Conservation (phyloP, 768 basidiomycete species). For the Lentinula detonsa region DNA sequence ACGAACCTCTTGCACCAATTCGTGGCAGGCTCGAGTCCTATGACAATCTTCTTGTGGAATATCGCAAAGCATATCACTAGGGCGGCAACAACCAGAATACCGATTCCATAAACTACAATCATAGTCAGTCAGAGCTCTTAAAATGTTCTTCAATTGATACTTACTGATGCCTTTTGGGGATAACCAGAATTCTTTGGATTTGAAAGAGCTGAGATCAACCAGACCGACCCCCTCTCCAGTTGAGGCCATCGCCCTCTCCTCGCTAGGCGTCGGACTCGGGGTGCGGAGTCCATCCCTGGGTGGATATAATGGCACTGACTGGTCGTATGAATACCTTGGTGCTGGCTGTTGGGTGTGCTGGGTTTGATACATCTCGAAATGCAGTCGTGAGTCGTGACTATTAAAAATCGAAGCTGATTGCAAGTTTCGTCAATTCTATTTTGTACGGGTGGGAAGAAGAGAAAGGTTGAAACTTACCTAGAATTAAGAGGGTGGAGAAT, state of each 20-base stretch:
- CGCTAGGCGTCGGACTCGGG: slow-evolving; percentile 31
- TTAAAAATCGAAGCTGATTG: no score
- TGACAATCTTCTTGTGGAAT: slow-evolving; percentile 43
- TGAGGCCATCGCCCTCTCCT: slow-evolving; percentile 18
- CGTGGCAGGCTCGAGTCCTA: slow-evolving; percentile 41
- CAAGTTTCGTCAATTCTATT: not conserved
- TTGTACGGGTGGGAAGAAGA: not conserved
- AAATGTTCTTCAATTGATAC: not conserved
- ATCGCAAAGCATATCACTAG: slow-evolving; percentile 30
- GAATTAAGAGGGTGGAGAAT: not conserved
- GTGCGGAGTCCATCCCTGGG: slow-evolving; percentile 16
- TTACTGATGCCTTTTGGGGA: not conserved
- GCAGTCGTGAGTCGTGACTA: no score
- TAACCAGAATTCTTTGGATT: not conserved
- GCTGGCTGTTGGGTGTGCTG: not conserved
- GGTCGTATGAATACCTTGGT: not conserved
- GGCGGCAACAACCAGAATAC: slow-evolving; percentile 22
- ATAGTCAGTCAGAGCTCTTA: not conserved
- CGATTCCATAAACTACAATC: slow-evolving; percentile 17
- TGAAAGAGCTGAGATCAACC: not conserved
- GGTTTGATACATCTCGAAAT: not conserved
- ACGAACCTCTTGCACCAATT: slow-evolving; percentile 40
- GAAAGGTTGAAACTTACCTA: not conserved
- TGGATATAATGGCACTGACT: not conserved
- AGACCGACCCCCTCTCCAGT: not conserved